Evolutionary conservation across 805 yeast species (phyloP).

Genomic region (Metschnikowia orientalis): DNA sequence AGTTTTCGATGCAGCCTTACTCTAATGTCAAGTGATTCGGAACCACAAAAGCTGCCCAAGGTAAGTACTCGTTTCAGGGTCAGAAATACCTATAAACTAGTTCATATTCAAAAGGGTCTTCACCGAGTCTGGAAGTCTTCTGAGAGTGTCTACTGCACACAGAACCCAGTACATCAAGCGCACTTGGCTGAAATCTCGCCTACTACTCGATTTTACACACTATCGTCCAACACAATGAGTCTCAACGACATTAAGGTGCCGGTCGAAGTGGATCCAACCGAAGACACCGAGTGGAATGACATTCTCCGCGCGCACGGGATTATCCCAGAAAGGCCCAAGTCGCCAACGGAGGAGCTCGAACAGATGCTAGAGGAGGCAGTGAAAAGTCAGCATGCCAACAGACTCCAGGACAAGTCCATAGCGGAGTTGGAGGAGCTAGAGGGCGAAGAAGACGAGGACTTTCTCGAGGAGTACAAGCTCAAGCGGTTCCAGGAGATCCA

Average conservation of each 20-base stretch:
- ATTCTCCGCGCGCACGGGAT: conserved; percentile 85
- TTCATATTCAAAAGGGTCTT: no score
- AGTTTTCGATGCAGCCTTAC: no score
- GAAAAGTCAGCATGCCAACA: conserved; percentile 70
- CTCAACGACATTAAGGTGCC: conserved; percentile 55
- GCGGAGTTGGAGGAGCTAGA: conserved; percentile 85
- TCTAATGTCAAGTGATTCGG: no score
- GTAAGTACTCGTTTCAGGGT: no score
- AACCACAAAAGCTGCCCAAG: no score
- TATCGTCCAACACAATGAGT: conserved; percentile 7
- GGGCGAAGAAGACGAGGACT: conserved; percentile 91
- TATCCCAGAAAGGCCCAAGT: conserved; percentile 86
- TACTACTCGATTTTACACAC: no score
- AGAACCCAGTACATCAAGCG: no score
- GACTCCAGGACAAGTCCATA: conserved; percentile 70
- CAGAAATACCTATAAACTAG: no score
- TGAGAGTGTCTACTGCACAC: no score
- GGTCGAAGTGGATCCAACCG: conserved; percentile 89
- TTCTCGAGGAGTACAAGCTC: conserved; percentile 68
- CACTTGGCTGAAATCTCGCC: no score
- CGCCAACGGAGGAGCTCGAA: conserved; percentile 82
- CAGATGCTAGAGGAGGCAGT: conserved; percentile 84
- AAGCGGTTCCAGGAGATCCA: conserved; percentile 75
- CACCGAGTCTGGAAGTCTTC: no score
- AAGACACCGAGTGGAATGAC: conserved; percentile 99